Evolutionary conservation across 139 green algal genomes (phyloP).

Genomic region (Ettlia oleoabundans): DNA sequence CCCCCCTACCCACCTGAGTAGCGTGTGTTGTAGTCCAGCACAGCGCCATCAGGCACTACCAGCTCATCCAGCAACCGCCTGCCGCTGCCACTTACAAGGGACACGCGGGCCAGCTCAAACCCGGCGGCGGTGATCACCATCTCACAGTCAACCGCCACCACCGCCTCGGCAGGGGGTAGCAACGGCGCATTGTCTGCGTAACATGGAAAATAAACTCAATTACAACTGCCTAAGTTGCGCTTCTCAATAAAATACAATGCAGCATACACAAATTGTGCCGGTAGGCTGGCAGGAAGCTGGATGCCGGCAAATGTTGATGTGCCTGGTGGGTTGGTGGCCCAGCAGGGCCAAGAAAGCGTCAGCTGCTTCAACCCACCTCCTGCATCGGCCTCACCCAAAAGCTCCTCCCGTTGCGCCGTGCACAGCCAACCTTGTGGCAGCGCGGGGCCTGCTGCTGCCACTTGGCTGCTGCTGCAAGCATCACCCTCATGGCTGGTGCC

Average conservation of each 20-base stretch:
- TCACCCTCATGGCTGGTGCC: no score
- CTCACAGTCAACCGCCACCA: conserved; percentile 86
- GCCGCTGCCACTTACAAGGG: conserved; percentile 60
- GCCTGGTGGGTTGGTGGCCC: no score
- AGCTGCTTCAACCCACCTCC: no score
- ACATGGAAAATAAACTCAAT: no score
- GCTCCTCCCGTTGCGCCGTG: not conserved
- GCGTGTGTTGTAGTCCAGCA: conserved; percentile 88
- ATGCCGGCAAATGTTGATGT: no score
- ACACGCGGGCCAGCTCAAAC: conserved; percentile 75
- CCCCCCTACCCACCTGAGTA: conserved; percentile 53
- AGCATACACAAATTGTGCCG: no score
- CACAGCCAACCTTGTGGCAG: conserved; percentile 13
- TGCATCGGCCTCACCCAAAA: not conserved
- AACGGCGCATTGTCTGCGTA: no score
- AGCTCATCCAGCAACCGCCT: conserved; percentile 81
- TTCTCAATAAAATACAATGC: no score
- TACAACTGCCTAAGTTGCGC: no score
- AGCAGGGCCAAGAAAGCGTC: no score
- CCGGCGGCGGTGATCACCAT: conserved; percentile 76
- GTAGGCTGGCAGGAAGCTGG: no score
- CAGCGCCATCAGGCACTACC: conserved; percentile 76
- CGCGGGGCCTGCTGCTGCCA: not conserved
- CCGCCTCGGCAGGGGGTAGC: not conserved
- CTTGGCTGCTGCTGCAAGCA: no score